Base-by-base conservation (phyloP, 2,329 filamentous ascomycete species). In the Fusarium armeniacum region DNA sequence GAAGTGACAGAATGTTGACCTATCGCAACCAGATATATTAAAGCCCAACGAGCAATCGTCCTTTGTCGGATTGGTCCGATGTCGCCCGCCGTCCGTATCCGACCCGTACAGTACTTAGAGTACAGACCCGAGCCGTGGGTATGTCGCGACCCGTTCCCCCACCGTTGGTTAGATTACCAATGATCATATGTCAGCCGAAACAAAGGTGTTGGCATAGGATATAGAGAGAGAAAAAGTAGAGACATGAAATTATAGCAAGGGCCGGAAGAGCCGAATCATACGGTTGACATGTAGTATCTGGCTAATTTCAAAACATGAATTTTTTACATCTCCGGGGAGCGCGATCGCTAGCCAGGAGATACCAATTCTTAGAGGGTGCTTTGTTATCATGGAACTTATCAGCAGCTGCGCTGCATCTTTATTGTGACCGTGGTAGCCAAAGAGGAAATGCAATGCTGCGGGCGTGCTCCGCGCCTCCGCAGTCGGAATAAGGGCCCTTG, bases 391-490 rank as follows among this genome's bases (percentile, higher is more conserved):
- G 20, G 20, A 20, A 65, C 55, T 41, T 69, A 65, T 67, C 63
- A 61, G 44, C 35, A 55, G 47, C 44, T 51, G 36, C 57, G 32
- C 32, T 16, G n/a, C 49, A 40, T 40, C 18, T 51, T 30, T 20
- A 40, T 33, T 45, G n/a, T 47, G 54, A 35, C 56, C 51, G 61
- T 43, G n/a, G 26, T 28, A 30, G 28, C 61, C 67, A 56, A 56
- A 71, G 59, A 67, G 56, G 57, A 49, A 66, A 67, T 41, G 40
- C 41, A 58, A 63, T 71, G 67, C 59, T 49, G 28, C 54, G 33
- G 64, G 61, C 57, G 62, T 72, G 35, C 70, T 74, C 73, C 70
- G 71, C 71, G 69, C 59, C 73, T 75, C 73, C 73, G 73, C 70
- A 71, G 70, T 75, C 73, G 73, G 73, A 73, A 75, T 67, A 59